Percentiles rank a stretch among this genome's conserved stretches.
Evolutionary conservation across 495 filamentous ascomycete genomes (phyloP).

Genomic region (Neurospora africana): DNA sequence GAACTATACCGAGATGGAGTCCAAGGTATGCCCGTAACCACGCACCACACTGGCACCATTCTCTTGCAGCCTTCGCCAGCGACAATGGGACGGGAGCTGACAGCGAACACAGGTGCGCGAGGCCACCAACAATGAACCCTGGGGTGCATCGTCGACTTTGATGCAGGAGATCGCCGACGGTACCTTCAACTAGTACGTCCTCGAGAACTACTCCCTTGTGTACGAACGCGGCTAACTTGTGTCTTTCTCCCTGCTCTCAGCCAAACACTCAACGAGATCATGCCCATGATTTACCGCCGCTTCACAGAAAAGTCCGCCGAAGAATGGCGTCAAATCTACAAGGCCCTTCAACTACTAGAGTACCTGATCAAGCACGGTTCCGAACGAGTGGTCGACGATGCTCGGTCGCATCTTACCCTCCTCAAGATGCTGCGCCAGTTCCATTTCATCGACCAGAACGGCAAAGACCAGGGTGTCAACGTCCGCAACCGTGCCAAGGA

Average conservation of each 20-base stretch:
- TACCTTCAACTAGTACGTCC: slow-evolving; percentile 90
- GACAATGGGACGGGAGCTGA: background rate
- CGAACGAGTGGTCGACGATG: slow-evolving; percentile 95
- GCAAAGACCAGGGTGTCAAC: slow-evolving; percentile 97
- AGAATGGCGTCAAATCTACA: slow-evolving; percentile 99
- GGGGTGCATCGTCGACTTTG: slow-evolving; percentile 81
- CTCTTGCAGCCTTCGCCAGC: slow-evolving; percentile 6
- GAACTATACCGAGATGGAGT: slow-evolving; percentile 99
- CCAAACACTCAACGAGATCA: slow-evolving; percentile 96
- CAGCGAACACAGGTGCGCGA: slow-evolving; percentile 62
- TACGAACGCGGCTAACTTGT: background rate
- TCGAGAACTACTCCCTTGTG: background rate
- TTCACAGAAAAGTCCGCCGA: slow-evolving; percentile 98
- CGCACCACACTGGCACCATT: background rate
- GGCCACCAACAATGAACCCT: slow-evolving; percentile 96
- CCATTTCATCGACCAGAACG: slow-evolving; percentile 91
- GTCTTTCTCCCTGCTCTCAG: slow-evolving; percentile 32
- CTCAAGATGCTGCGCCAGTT: slow-evolving; percentile 98
- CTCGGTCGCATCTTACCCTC: slow-evolving; percentile 83
- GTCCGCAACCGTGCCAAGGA: slow-evolving; percentile 95
- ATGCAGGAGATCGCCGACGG: slow-evolving; percentile 96
- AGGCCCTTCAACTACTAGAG: slow-evolving; percentile 90
- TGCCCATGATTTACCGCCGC: slow-evolving; percentile 99
- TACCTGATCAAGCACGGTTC: slow-evolving; percentile 98
- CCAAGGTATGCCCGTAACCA: slow-evolving; percentile 54